These are phyloP conservation scores for Vanrija sp. DNA, from an alignment of 1,284 basidiomycete genomes.

Conservation along the genomic window DNA sequence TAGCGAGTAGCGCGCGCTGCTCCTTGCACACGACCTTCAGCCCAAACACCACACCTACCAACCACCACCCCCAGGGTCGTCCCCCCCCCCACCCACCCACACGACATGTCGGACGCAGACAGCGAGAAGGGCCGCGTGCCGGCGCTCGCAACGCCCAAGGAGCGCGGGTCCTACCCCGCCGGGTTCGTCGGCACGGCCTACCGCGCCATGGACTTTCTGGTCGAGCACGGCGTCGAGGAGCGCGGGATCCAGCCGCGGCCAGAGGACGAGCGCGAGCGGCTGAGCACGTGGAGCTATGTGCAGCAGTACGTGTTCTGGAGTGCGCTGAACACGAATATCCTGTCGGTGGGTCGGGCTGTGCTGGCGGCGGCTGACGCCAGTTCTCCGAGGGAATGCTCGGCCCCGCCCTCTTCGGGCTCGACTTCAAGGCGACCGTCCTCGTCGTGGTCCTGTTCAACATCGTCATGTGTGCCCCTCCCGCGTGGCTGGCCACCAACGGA, in stretches of 20 bases:
- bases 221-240: constrained; percentile 44
- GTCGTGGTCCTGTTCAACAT: constrained; percentile 38
- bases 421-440: constrained; percentile 27
- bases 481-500: constrained; percentile 66
- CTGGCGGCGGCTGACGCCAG: constrained; percentile 3
- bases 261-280: constrained; percentile 33
- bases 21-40: too few species aligned
- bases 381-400: constrained; percentile 46
- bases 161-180: too few species aligned
- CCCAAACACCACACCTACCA: too few species aligned
- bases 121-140: too few species aligned
- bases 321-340: constrained; percentile 45
- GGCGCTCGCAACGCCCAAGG: background rate
- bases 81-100: too few species aligned
- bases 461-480: constrained; percentile 30
- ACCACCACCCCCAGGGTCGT: too few species aligned
- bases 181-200: background rate
- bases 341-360: constrained; percentile 27
- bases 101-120: too few species aligned
- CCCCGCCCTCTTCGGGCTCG: constrained; percentile 36
- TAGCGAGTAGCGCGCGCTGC: too few species aligned
- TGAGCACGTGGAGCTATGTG: constrained; percentile 29
- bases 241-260: constrained; percentile 42
- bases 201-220: constrained; percentile 32
- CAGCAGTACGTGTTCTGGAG: constrained; percentile 45